Base-by-base conservation (phyloP, 1,139 yeast species). In the Saccharomycopsis hybrid region DNA sequence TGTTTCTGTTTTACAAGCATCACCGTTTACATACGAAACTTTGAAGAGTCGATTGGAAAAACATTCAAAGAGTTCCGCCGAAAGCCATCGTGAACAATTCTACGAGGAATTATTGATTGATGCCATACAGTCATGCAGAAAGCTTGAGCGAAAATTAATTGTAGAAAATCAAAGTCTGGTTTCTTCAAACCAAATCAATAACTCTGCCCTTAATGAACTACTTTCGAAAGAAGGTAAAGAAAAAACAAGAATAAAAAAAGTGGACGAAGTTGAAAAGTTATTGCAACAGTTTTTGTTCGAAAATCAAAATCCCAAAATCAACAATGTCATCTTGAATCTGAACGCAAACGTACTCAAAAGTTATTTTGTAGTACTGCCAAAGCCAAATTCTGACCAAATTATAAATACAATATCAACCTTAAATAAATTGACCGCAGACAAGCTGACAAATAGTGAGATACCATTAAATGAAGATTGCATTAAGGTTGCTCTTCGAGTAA, bases 401-500 rank as follows among this genome's bases (percentile, higher is more conserved):
- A 27, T 49, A 4, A 37, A 43, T 8, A 29, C 43, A 30, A 27
- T 46, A 9, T 18, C 43, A 9, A 25, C 36, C 4, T 37, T 49
- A n/a, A 46, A 48, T 28, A 24, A 11, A 25, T 13, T 8, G 11
- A 13, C 24, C 39, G 24, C 25, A 8, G 29, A 46, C 9, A 27
- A 29, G 28, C 13, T 33, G 18, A n/a, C n/a, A n/a, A n/a, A n/a
- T n/a, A n/a, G n/a, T n/a, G n/a, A n/a, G n/a, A n/a, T n/a, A n/a
- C 25, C 39, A n/a, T 46, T 41, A 27, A 42, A 41, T 25, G 54
- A 52, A 4, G 40, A 39, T 27, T 52, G 49, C 3, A 38, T 50
- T 29, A 50, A 52, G 31, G 47, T 52, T 24, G 55, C 55, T 7
- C 29, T 36, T 18, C 27, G 55, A 29, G 55, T 50, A n/a, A 48